These are phyloP conservation scores for Astragalus glycyphyllos DNA, from an alignment of 306 rosid genomes.

Conservation along the genomic window DNA sequence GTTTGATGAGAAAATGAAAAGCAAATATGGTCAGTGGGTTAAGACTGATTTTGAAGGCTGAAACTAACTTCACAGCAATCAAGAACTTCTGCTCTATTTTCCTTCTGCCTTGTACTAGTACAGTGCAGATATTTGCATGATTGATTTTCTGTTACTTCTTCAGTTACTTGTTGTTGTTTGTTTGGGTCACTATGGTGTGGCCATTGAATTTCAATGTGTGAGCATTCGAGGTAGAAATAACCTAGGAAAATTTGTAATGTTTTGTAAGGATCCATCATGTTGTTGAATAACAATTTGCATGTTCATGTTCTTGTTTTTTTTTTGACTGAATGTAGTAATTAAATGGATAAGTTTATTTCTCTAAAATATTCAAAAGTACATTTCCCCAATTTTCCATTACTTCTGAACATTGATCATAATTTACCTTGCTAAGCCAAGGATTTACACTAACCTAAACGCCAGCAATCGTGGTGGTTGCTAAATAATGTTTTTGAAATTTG, in stretches of 20 bases:
- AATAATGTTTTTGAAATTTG: too few relatives aligned
- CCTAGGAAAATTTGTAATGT: background rate
- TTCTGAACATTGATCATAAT: too few relatives aligned
- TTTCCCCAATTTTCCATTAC: background rate
- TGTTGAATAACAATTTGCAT: background rate
- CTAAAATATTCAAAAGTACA: background rate
- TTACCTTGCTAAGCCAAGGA: background rate
- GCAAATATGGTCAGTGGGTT: conserved; percentile 64
- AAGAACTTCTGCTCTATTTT: background rate
- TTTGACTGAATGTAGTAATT: background rate
- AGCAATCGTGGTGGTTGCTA: too few relatives aligned
- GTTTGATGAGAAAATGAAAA: conserved; percentile 62
- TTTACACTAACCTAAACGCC: background rate
- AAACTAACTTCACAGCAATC: background rate
- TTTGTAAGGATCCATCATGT: conserved; percentile 2
- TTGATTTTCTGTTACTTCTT: conserved; percentile 16
- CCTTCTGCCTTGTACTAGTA: conserved; percentile 30
- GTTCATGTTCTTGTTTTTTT: background rate
- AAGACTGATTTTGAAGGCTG: conserved; percentile 75
- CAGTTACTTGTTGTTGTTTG: conserved; percentile 5
- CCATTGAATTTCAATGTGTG: conserved; percentile 36
- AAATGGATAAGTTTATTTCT: background rate
- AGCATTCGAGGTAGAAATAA: conserved; percentile 28
- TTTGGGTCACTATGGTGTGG: conserved; percentile 49
- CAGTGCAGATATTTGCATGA: conserved; percentile 33